Conservation (phyloP, 2,329 filamentous ascomycete species). For the Knoxdaviesia proteae region DNA sequence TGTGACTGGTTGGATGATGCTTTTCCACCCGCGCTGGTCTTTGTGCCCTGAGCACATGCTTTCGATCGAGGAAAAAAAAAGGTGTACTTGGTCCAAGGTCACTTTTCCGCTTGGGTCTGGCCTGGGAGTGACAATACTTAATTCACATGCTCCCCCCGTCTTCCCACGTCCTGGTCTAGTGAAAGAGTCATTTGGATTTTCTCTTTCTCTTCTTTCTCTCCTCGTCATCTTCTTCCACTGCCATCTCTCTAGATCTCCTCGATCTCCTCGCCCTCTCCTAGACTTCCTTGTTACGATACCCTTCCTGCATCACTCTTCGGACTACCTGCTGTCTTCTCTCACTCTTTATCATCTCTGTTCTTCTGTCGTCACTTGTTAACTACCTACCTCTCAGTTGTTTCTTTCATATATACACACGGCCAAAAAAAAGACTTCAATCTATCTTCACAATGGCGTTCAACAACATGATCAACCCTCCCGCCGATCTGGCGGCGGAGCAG, state of each 20-base stretch:
- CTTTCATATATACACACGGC: conserved; percentile 1
- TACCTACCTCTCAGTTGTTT: background rate
- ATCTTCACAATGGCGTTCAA: conserved; percentile 31
- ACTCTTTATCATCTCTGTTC: too few species aligned
- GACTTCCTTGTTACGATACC: background rate
- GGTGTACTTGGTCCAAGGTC: too few species aligned
- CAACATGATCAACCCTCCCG: conserved; percentile 38
- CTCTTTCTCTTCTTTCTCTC: background rate
- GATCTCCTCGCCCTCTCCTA: background rate
- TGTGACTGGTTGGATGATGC: too few species aligned
- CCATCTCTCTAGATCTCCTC: background rate
- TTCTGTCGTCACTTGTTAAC: too few species aligned
- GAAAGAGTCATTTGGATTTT: background rate
- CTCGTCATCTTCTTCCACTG: background rate
- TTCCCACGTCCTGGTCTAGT: background rate
- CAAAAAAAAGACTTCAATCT: conserved; percentile 1
- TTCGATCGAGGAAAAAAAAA: too few species aligned
- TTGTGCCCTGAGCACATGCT: too few species aligned
- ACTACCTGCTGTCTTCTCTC: too few species aligned
- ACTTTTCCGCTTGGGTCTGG: too few species aligned
- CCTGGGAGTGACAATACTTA: too few species aligned
- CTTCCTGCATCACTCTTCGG: background rate
- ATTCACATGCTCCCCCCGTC: background rate
- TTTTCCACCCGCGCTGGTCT: too few species aligned
- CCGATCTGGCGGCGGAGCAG: conserved; percentile 36